These are phyloP conservation scores for Aureobasidium lini DNA, from an alignment of 2,329 filamentous ascomycete genomes.

Conservation along the genomic window DNA sequence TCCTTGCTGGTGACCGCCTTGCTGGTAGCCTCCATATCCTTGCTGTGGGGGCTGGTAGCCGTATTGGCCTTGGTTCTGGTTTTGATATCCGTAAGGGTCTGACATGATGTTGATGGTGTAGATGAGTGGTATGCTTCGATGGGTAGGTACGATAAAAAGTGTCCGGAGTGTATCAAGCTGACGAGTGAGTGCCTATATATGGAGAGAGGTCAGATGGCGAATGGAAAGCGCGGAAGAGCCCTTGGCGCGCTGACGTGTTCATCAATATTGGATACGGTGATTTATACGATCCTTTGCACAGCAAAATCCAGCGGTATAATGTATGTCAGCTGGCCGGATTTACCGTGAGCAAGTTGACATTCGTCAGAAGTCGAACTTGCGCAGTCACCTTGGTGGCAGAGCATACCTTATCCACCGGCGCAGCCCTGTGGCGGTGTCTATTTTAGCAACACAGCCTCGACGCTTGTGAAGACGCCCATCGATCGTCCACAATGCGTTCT, in stretches of 20 bases:
- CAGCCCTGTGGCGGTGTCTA: background rate
- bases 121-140: background rate
- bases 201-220: slow-evolving; percentile 1
- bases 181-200: background rate
- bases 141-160: background rate
- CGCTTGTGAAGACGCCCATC: too few species aligned
- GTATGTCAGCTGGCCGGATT: background rate
- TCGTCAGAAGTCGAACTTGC: background rate
- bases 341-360: background rate
- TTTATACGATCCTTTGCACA: background rate
- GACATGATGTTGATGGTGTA: slow-evolving; percentile 37
- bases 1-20: slow-evolving; percentile 12
- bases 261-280: background rate
- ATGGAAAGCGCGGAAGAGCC: slow-evolving; percentile 1
- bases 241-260: slow-evolving; percentile 8
- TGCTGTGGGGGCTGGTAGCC: slow-evolving; percentile 8
- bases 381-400: background rate
- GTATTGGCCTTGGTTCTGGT: slow-evolving; percentile 21
- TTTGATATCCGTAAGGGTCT: slow-evolving; percentile 42
- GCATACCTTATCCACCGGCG: background rate
- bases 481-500: background rate
- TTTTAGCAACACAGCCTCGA: background rate
- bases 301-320: background rate
- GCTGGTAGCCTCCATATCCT: slow-evolving; percentile 18
- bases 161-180: background rate